Base-by-base conservation (phyloP, 352 stramenopile species). In the Blastocystis sp. region DNA sequence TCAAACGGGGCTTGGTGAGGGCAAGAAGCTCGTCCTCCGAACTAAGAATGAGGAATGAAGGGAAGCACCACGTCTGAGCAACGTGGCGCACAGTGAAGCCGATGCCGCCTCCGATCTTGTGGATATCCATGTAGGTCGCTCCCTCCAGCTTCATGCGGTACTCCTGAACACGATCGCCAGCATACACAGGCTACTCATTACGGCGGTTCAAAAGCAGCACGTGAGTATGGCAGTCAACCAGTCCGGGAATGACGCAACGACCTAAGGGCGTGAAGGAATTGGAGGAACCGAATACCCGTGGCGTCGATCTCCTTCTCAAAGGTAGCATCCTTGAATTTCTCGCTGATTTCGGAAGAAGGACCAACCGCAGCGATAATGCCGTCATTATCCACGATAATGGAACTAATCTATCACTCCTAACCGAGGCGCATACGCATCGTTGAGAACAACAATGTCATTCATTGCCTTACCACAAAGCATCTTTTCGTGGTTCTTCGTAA, bases 121-220 rank as follows among this genome's bases (percentile, higher is more conserved):
- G 92, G 40, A 90, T 91, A 43, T 94, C 91, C 92, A 95, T 94
- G 90, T 95, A 95, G 5, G 92, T 94, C 23, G 92, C 92, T 17
- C 92, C 92, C 7, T 92, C 92, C 40, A 95, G 90, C 90, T 95
- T 95, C 92, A 95, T 94, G 65, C 92, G 92, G 65, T 94, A 95
- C 89, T 95, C 92, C 65, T 92, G 91, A n/a, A 94, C 92, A 88
- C 92, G 92, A 89, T 92, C 94, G 82, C 92, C 92, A 67, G 91
- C 93, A 91, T 92, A 95, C 40, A 95, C 92, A 1, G 92, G 92
- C 79, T 95, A 79, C 9, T 1, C 14, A 7, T 76, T 1, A 86
- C 11, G 17, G 11, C 34, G 40, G 70, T 43, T 23, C 11, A 19
- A 56, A 60, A 77, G 9, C 17, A 76, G 9, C 14, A 86, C 76